phyloP scores from a whole-genome alignment of 2,329 filamentous ascomycete species.

The Penicillium sp. region DNA sequence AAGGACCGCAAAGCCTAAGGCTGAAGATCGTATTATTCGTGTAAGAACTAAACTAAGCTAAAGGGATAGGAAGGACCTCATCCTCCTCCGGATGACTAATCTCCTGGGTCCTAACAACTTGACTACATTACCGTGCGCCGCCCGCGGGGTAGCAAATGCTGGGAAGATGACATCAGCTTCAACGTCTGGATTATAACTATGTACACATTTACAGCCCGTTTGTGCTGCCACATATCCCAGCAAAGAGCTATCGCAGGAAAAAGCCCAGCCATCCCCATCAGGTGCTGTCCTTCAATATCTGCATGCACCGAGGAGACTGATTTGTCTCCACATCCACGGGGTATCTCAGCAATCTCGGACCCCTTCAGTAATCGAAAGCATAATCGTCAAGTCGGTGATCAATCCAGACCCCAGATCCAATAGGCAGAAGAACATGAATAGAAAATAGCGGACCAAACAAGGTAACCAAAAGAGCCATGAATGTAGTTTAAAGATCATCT shows the following conservation, averaged over 20 bases:
- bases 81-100: no score
- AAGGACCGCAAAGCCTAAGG: no score
- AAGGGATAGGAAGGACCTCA: no score
- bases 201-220: conserved; percentile 17
- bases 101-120: no score
- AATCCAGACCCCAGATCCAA: conserved; percentile 3
- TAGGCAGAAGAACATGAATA: conserved; percentile 4
- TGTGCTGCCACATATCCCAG: background rate
- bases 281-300: background rate
- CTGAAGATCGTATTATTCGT: no score
- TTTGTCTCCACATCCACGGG: background rate
- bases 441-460: conserved; percentile 11
- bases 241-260: background rate
- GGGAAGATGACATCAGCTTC: conserved; percentile 9
- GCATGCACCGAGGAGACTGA: background rate
- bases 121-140: no score
- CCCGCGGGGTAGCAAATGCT: background rate
- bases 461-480: conserved; percentile 16
- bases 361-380: conserved; percentile 9
- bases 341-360: conserved; percentile 6
- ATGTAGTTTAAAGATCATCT: conserved; percentile 7
- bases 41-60: no score
- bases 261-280: conserved; percentile 2
- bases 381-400: conserved; percentile 9
- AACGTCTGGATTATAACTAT: conserved; percentile 19